Percentiles rank a stretch among this genome's conserved stretches.
Evolutionary conservation across 2,329 filamentous ascomycete species (phyloP).

Genomic region (Epichloe sylvatica): DNA sequence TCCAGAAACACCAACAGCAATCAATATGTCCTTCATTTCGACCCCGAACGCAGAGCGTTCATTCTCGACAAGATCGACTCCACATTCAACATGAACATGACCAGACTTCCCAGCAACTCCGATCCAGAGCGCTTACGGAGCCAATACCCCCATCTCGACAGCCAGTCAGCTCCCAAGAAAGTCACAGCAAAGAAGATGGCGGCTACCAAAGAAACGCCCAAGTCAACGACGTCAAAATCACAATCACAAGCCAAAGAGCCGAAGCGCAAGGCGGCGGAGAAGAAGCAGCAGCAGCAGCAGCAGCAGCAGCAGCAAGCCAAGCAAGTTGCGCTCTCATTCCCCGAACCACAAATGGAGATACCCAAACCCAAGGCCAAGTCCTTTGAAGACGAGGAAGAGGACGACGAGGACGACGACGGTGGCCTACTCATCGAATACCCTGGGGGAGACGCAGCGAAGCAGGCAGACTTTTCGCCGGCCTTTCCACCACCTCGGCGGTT

Average conservation of each 20-base stretch:
- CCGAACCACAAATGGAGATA: conserved; percentile 17
- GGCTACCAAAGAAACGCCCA: conserved; percentile 11
- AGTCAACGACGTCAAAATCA: conserved; percentile 1
- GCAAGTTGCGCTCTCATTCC: conserved; percentile 20
- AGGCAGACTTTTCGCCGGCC: conserved; percentile 33
- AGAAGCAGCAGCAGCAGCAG: conserved; percentile 18
- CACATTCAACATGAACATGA: conserved; percentile 80
- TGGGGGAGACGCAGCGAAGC: conserved; percentile 26
- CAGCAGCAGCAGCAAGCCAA: conserved; percentile 19
- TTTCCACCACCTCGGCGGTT: conserved; percentile 35
- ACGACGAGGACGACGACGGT: conserved; percentile 42
- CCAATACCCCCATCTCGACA: conserved; percentile 52
- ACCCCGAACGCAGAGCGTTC: conserved; percentile 59
- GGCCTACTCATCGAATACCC: conserved; percentile 48
- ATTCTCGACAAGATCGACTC: conserved; percentile 70
- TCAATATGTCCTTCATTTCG: conserved; percentile 60
- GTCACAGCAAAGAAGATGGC: conserved; percentile 14
- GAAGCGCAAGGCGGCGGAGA: conserved; percentile 19
- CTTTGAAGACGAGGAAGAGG: conserved; percentile 34
- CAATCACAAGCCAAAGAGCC: conserved; percentile 7
- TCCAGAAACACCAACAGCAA: conserved; percentile 40
- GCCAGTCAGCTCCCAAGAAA: conserved; percentile 13
- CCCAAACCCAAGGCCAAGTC: conserved; percentile 13
- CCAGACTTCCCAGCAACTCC: conserved; percentile 50
- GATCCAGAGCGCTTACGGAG: conserved; percentile 50